Evolutionary conservation across 1,139 yeast species (phyloP), one percentile per base, ranked within the genome.

Genomic region (Nakaseomyces nivariensis): DNA sequence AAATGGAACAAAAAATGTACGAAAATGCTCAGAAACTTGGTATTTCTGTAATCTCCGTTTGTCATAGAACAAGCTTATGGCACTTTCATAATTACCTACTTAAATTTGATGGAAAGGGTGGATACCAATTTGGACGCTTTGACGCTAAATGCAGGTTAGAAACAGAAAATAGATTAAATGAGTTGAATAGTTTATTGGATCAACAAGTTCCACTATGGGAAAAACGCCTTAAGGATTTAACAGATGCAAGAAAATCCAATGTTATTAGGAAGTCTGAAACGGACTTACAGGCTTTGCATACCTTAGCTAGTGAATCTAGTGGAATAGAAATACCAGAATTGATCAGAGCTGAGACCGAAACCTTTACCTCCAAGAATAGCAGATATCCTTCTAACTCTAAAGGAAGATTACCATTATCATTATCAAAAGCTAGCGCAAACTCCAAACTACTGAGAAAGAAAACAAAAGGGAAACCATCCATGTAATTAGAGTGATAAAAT

Each of bases 41-140:
- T 0, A 88, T 89, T 51, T 85, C 97, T 0, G 76, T 90, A 37
- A 72, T 90, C 47, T 87, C 96, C 0, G 97, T 90, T 13, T 92
- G 96, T 47, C 97, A 90, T 67, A 75, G 97, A 58, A 84, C 96
- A 4, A 87, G 95, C 10, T 72, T 90, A 57, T 90, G 97, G 97
- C 87, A 85, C 67, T 90, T 88, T 72, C 97, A 90, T 67, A 80
- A 83, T 55, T 77, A 78, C 60, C 77, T 90, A 53, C 72, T 90
- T 55, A 90, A 88, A 66, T 88, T 89, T 64, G 92, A 85, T 62
- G 95, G 95, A 17, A 80, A 82, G 61, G 94, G 95, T 2, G 81
- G 82, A 4, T 86, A 84, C 61, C 74, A 73, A 52, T 86, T 85
- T 64, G 84, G 85, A 6, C 73, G 75, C 55, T 74, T 86, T 48